These are phyloP conservation scores for Candida sojae DNA, from an alignment of 1,139 yeast species.

Conservation along the genomic window DNA sequence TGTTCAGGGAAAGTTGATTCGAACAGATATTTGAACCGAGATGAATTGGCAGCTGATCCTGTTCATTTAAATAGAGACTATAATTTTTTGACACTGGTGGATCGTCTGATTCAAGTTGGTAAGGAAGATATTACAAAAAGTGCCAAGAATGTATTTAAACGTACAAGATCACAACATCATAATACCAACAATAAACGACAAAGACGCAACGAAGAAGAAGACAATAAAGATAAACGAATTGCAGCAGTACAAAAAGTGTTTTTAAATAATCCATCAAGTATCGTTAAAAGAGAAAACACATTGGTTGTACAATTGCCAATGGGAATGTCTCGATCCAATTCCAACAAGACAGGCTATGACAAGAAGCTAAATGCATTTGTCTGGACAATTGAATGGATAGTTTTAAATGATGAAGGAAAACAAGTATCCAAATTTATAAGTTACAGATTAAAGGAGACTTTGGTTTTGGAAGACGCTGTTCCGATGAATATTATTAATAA, in stretches of 20 bases:
- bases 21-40: slow-evolving; percentile 54
- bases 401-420: slow-evolving; percentile 31
- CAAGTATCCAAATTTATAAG: slow-evolving; percentile 38
- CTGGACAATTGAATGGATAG: slow-evolving; percentile 82
- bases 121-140: slow-evolving; percentile 46
- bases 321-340: slow-evolving; percentile 72
- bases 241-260: slow-evolving; percentile 23
- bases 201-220: slow-evolving; percentile 13
- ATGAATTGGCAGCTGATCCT: slow-evolving; percentile 32
- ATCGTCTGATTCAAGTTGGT: slow-evolving; percentile 55
- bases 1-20: slow-evolving; percentile 74
- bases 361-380: slow-evolving; percentile 59
- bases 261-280: slow-evolving; percentile 26
- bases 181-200: slow-evolving; percentile 25
- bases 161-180: slow-evolving; percentile 17
- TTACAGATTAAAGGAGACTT: slow-evolving; percentile 47
- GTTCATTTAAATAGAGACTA: slow-evolving; percentile 76
- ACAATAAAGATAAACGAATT: slow-evolving; percentile 28
- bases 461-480: slow-evolving; percentile 34
- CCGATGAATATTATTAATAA: slow-evolving; percentile 37
- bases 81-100: slow-evolving; percentile 66
- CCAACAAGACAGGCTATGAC: slow-evolving; percentile 77
- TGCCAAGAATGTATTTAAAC: slow-evolving; percentile 40
- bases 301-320: slow-evolving; percentile 54
- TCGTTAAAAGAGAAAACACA: slow-evolving; percentile 38